These are phyloP conservation scores for Lactarius hatsudake DNA, from an alignment of 768 basidiomycete species.

Conservation along the genomic window DNA sequence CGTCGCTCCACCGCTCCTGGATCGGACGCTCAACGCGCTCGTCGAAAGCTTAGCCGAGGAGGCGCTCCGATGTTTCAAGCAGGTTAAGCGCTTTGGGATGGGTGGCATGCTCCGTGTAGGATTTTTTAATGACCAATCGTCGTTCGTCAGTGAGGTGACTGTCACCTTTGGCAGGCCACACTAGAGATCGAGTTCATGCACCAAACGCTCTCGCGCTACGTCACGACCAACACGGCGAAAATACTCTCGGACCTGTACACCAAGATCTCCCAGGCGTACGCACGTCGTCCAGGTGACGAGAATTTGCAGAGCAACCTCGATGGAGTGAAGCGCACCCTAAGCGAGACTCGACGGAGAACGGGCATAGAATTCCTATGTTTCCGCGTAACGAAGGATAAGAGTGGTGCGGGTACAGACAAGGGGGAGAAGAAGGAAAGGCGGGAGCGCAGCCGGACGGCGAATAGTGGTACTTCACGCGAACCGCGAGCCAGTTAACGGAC, in stretches of 20 bases:
- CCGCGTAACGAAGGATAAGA: constrained; percentile 58
- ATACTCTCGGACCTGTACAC: constrained; percentile 91
- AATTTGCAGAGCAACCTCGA: constrained; percentile 86
- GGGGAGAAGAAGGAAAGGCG: constrained; percentile 21
- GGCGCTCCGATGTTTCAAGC: constrained; percentile 80
- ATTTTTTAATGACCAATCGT: neutral
- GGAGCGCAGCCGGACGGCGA: constrained; percentile 14
- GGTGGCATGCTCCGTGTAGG: constrained; percentile 93
- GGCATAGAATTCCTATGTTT: constrained; percentile 96
- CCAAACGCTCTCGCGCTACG: constrained; percentile 88
- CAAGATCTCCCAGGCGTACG: constrained; percentile 91
- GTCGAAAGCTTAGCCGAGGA: constrained; percentile 83
- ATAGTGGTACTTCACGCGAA: constrained; percentile 8
- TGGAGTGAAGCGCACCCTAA: constrained; percentile 85
- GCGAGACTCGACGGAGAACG: constrained; percentile 85
- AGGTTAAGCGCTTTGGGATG: constrained; percentile 92
- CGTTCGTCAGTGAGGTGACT: neutral
- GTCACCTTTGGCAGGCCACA: constrained; percentile 63
- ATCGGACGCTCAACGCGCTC: constrained; percentile 76
- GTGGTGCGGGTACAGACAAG: constrained; percentile 23
- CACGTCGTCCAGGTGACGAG: constrained; percentile 78
- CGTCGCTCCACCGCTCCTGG: constrained; percentile 73
- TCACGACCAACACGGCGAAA: constrained; percentile 74
- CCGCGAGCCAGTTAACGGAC: constrained; percentile 6
- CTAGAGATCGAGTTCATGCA: constrained; percentile 99